These are phyloP conservation scores for Schoenoplectus triqueter DNA, from an alignment of 202 grass and related monocot genomes.

Conservation along the genomic window DNA sequence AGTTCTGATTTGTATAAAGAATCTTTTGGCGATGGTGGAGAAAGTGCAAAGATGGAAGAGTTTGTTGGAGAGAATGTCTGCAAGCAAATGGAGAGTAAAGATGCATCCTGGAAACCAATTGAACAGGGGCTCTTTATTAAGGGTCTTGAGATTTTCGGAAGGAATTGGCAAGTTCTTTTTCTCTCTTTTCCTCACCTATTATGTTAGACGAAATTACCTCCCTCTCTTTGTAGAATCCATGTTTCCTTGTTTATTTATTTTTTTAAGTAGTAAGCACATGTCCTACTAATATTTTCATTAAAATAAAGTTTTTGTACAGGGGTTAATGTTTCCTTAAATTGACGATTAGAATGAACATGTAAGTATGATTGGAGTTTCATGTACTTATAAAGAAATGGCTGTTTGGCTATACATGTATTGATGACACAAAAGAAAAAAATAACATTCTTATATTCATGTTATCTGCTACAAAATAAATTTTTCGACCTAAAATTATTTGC, in stretches of 20 bases:
- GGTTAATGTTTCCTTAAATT: no score
- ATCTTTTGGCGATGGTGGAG: conserved; percentile 54
- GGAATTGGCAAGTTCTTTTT: conserved; percentile 60
- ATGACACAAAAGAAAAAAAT: not conserved
- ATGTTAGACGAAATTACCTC: conserved; percentile 16
- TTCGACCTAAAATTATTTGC: not conserved
- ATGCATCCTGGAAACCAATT: conserved; percentile 72
- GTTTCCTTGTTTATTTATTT: not conserved
- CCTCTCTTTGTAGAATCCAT: not conserved
- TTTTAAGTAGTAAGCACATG: not conserved
- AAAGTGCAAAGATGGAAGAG: conserved; percentile 72
- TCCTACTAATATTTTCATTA: no score
- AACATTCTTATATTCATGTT: not conserved
- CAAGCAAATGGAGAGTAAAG: conserved; percentile 52
- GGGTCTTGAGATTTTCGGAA: conserved; percentile 91
- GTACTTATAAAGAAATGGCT: conserved; percentile 17
- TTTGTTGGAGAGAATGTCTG: conserved; percentile 67
- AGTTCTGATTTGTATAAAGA: conserved; percentile 57
- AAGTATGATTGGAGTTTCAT: conserved; percentile 17
- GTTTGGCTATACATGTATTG: conserved; percentile 8
- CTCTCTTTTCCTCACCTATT: conserved; percentile 5
- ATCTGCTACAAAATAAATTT: not conserved
- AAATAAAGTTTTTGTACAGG: no score
- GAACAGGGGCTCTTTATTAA: conserved; percentile 89
- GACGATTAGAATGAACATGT: not conserved